Evolutionary conservation across 225 moss, liverwort and hornwort genomes (phyloP).

Genomic region (Asterella californica): DNA sequence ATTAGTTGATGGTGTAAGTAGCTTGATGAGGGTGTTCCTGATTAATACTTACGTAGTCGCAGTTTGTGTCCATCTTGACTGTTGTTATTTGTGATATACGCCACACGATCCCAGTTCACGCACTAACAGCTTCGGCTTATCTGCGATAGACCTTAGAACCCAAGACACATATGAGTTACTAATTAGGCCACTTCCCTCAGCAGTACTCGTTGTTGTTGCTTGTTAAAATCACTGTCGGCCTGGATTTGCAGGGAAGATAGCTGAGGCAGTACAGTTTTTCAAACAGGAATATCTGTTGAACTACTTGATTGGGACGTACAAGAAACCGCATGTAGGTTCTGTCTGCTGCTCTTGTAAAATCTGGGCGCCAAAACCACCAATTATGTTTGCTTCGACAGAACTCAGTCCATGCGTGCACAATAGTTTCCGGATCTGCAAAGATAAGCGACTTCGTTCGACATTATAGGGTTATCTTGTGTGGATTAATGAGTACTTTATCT

Average conservation of each 20-base stretch:
- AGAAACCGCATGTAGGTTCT: constrained; percentile 82
- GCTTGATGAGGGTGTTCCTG: not conserved
- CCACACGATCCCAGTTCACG: not conserved
- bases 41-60: not conserved
- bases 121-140: too few relatives aligned
- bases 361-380: not conserved
- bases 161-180: not conserved
- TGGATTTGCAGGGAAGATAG: constrained; percentile 48
- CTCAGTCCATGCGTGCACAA: not conserved
- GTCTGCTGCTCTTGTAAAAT: not conserved
- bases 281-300: constrained; percentile 73
- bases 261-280: constrained; percentile 60
- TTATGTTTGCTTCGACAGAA: not conserved
- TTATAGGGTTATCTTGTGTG: too few relatives aligned
- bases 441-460: not conserved
- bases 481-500: too few relatives aligned
- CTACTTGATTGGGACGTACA: constrained; percentile 87
- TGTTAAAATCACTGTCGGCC: not conserved
- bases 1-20: too few relatives aligned
- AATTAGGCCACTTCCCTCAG: not conserved
- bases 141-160: not conserved
- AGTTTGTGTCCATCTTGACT: not conserved
- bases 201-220: not conserved
- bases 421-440: not conserved
- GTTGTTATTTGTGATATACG: not conserved